These are phyloP conservation scores for Euphorbia tirucalli DNA, from an alignment of 345 rosid genomes.

Conservation along the genomic window DNA sequence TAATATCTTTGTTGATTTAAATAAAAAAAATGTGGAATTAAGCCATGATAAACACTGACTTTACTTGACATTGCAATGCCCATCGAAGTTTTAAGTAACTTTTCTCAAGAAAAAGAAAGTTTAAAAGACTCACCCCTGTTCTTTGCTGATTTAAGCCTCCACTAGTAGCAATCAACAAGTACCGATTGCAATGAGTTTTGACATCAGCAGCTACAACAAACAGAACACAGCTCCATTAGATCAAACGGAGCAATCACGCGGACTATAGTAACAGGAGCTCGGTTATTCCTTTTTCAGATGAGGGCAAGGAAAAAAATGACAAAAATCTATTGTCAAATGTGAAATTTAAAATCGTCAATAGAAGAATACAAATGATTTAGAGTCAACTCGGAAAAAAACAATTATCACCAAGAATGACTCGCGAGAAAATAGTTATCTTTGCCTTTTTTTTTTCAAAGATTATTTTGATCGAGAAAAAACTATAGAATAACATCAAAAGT, in stretches of 20 bases:
- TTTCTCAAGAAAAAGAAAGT: neutral
- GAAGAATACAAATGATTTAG: neutral
- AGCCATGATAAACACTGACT: neutral
- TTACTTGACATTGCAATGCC: neutral
- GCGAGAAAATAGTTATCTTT: neutral
- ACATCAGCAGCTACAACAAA: conserved; percentile 43
- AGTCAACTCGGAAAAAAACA: neutral
- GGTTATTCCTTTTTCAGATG: neutral
- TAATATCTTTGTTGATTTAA: neutral
- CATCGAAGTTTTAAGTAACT: neutral
- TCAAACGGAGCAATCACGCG: neutral
- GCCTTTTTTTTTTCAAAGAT: neutral
- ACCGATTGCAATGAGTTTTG: conserved; percentile 56
- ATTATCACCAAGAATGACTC: neutral
- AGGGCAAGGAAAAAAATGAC: neutral
- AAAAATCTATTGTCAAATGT: neutral
- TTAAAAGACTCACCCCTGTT: conserved; percentile 65
- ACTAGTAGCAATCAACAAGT: conserved; percentile 79
- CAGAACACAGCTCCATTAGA: conserved; percentile 19
- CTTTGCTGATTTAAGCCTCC: conserved; percentile 96
- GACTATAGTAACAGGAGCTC: neutral
- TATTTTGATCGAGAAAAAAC: neutral
- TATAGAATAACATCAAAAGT: neutral
- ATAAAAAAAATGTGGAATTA: neutral
- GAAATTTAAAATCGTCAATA: neutral